These are phyloP conservation scores for Rhododendron ferrugineum DNA, from an alignment of 148 eudicot species.

Conservation along the genomic window DNA sequence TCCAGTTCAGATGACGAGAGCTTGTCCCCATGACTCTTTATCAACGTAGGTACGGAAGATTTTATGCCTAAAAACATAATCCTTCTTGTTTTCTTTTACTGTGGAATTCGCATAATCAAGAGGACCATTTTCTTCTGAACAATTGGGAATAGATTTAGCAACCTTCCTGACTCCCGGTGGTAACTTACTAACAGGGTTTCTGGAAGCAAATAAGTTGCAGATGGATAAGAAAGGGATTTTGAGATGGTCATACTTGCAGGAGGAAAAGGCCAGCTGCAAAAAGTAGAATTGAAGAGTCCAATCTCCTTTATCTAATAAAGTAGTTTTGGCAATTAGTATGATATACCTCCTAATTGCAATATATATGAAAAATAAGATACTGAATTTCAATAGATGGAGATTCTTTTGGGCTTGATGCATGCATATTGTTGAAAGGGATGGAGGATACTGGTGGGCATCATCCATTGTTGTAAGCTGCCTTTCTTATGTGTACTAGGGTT, in stretches of 20 bases:
- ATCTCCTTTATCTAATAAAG: background rate
- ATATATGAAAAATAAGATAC: background rate
- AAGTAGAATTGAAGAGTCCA: background rate
- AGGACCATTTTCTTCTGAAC: background rate
- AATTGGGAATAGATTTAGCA: background rate
- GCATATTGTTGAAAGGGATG: background rate
- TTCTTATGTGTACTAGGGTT: background rate
- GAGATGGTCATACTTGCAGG: background rate
- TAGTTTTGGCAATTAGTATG: background rate
- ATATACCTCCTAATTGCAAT: background rate
- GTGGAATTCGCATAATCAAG: background rate
- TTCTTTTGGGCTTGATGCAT: background rate
- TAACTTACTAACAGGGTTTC: background rate
- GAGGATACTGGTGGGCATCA: background rate
- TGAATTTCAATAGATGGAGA: background rate
- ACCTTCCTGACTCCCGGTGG: background rate
- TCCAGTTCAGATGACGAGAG: slow-evolving; percentile 41
- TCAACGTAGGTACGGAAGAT: slow-evolving; percentile 1
- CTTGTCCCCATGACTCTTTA: slow-evolving; percentile 13
- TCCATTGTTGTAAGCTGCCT: background rate
- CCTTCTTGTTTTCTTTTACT: background rate
- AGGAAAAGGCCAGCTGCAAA: background rate
- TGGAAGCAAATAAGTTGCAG: background rate
- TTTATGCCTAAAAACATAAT: background rate
- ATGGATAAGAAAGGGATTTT: background rate